Evolutionary conservation across 768 basidiomycete genomes (phyloP).

Genomic region (Paxillus involutus): DNA sequence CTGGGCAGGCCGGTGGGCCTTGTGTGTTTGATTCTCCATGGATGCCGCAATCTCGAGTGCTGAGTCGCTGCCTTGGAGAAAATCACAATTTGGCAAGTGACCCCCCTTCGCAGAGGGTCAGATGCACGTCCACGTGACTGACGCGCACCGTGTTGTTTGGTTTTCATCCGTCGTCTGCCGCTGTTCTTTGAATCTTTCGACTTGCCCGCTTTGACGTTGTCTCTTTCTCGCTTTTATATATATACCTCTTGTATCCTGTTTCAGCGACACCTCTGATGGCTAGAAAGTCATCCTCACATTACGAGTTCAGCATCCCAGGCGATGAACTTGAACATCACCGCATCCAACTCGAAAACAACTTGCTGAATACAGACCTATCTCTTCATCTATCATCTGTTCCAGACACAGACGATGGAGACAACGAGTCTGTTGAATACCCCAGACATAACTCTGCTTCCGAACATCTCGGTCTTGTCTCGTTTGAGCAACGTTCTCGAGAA

Average conservation of each 20-base stretch:
- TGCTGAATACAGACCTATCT: constrained; percentile 71
- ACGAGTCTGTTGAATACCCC: constrained; percentile 65
- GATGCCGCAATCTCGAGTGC: background rate
- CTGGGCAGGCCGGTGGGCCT: constrained; percentile 75
- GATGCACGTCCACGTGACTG: constrained; percentile 26
- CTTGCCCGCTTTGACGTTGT: constrained; percentile 1
- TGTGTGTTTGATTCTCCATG: constrained; percentile 81
- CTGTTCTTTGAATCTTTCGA: background rate
- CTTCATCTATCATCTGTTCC: constrained; percentile 62
- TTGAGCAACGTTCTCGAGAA: constrained; percentile 56
- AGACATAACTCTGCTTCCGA: constrained; percentile 64
- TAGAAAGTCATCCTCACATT: constrained; percentile 22
- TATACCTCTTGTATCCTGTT: constrained; percentile 14
- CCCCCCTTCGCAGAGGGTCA: constrained; percentile 2
- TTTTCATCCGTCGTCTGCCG: constrained; percentile 3
- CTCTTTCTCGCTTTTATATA: constrained; percentile 12
- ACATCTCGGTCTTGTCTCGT: constrained; percentile 60
- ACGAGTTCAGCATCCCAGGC: constrained; percentile 59
- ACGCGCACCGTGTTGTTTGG: constrained; percentile 29
- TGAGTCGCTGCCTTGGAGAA: background rate
- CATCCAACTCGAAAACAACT: constrained; percentile 76
- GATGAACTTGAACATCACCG: constrained; percentile 77
- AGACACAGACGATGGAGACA: constrained; percentile 41
- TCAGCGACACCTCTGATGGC: constrained; percentile 23
- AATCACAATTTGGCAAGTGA: constrained; percentile 15